These are phyloP conservation scores for Glonium stellatum DNA, from an alignment of 495 filamentous ascomycete genomes.

Conservation along the genomic window DNA sequence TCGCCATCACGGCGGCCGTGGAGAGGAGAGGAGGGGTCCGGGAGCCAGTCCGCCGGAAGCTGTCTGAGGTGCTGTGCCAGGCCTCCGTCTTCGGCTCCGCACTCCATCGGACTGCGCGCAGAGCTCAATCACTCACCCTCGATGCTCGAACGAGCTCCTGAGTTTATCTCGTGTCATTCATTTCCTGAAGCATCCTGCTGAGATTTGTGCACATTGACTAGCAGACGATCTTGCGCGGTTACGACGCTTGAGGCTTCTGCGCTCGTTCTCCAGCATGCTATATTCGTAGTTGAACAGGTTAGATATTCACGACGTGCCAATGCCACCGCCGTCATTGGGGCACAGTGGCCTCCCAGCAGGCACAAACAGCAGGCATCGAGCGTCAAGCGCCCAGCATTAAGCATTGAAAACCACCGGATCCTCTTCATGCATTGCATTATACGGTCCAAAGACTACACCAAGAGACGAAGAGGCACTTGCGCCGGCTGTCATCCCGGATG, in stretches of 20 bases:
- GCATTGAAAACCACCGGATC: too few relatives aligned
- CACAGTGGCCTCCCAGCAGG: too few relatives aligned
- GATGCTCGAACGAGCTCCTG: background rate
- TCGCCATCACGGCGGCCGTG: background rate
- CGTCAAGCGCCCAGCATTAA: too few relatives aligned
- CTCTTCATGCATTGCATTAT: too few relatives aligned
- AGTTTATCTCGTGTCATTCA: background rate
- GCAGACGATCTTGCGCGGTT: background rate
- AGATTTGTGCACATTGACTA: background rate
- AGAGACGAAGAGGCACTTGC: background rate
- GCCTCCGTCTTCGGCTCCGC: slow-evolving; percentile 1
- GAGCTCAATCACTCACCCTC: background rate
- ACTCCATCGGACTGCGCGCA: slow-evolving; percentile 1
- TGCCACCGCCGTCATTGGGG: too few relatives aligned
- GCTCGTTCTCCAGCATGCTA: background rate
- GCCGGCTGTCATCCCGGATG: background rate
- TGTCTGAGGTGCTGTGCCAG: background rate
- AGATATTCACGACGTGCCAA: too few relatives aligned
- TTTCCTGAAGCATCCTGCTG: background rate
- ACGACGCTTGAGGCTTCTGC: background rate
- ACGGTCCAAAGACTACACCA: background rate
- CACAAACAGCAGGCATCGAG: too few relatives aligned
- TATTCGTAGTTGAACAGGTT: background rate
- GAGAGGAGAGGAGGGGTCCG: background rate
- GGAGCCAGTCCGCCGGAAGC: background rate